A percentile compares a stretch with the other conserved stretches of the same genome.
Conservation (phyloP, 129 eudicot species). For the Lonicera japonica region DNA sequence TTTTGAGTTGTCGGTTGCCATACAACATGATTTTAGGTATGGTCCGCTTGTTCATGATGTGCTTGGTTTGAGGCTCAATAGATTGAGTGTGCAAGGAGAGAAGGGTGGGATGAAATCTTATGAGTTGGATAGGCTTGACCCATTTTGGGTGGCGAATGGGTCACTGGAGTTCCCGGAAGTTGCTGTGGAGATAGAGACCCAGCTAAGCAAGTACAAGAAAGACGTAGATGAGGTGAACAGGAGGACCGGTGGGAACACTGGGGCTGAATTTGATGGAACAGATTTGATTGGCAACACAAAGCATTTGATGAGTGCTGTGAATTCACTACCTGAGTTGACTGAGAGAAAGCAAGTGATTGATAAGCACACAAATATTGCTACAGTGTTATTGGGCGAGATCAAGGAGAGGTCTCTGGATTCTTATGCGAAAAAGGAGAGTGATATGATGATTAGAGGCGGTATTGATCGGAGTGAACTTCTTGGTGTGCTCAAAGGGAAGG, state of each 20-base stretch:
- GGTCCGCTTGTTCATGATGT: constrained; percentile 93
- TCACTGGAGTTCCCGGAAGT: constrained; percentile 89
- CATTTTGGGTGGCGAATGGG: constrained; percentile 85
- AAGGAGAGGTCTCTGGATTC: constrained; percentile 90
- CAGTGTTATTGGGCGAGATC: constrained; percentile 78
- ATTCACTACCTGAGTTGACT: constrained; percentile 78
- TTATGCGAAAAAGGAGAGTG: constrained; percentile 75
- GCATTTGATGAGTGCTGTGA: constrained; percentile 86
- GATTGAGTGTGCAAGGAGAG: constrained; percentile 74
- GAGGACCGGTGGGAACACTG: constrained; percentile 72
- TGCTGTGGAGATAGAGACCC: constrained; percentile 87
- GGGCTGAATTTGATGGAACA: constrained; percentile 84
- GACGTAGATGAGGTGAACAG: constrained; percentile 91
- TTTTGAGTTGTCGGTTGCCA: constrained; percentile 81
- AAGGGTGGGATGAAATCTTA: constrained; percentile 76
- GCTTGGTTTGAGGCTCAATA: constrained; percentile 81
- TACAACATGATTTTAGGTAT: constrained; percentile 92
- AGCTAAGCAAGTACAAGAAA: constrained; percentile 70
- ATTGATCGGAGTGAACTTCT: constrained; percentile 79
- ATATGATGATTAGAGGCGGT: constrained; percentile 90
- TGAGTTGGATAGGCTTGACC: constrained; percentile 75
- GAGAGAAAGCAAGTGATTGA: constrained; percentile 85
- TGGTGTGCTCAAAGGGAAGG: constrained; percentile 83
- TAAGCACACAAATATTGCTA: constrained; percentile 91
- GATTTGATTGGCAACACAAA: constrained; percentile 85